phyloP scores from a whole-genome alignment of 2,329 filamentous ascomycete species.

The Pyrenophora seminiperda region DNA sequence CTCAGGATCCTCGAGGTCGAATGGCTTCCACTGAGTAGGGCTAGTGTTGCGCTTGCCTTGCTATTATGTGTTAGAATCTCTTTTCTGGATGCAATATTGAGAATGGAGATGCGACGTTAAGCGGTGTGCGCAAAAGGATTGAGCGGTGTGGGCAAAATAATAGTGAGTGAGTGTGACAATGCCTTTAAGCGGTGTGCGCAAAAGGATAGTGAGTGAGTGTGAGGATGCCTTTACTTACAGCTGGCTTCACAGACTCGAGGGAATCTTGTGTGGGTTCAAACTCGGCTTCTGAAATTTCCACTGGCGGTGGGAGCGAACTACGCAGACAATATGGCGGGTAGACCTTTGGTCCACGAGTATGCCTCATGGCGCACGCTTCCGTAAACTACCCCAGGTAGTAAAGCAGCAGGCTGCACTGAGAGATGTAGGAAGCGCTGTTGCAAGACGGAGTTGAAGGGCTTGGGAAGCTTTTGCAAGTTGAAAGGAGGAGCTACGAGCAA shows the following conservation, averaged over 20 bases:
- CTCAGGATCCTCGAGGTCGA: not conserved
- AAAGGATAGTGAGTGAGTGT: too few relatives aligned
- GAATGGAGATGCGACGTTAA: too few relatives aligned
- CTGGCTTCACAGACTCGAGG: not conserved
- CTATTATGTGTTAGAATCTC: conserved; percentile 8
- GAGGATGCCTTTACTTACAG: conserved; percentile 22
- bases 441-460: not conserved
- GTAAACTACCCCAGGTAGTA: not conserved
- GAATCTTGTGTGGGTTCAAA: not conserved
- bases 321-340: conserved; percentile 4
- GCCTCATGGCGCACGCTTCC: conserved; percentile 8
- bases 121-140: too few relatives aligned
- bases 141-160: too few relatives aligned
- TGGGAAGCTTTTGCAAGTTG: too few relatives aligned
- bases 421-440: not conserved
- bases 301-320: not conserved
- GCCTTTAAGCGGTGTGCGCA: too few relatives aligned
- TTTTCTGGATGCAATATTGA: too few relatives aligned
- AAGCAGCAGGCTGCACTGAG: not conserved
- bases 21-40: conserved; percentile 7
- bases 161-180: too few relatives aligned
- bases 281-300: not conserved
- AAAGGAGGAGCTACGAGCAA: too few relatives aligned
- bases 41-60: conserved; percentile 9
- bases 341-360: too few relatives aligned